Percentiles rank a stretch among this genome's conserved stretches.
Conservation (phyloP, 139 green algal genomes). For the Edaphochlamys debaryana region DNA sequence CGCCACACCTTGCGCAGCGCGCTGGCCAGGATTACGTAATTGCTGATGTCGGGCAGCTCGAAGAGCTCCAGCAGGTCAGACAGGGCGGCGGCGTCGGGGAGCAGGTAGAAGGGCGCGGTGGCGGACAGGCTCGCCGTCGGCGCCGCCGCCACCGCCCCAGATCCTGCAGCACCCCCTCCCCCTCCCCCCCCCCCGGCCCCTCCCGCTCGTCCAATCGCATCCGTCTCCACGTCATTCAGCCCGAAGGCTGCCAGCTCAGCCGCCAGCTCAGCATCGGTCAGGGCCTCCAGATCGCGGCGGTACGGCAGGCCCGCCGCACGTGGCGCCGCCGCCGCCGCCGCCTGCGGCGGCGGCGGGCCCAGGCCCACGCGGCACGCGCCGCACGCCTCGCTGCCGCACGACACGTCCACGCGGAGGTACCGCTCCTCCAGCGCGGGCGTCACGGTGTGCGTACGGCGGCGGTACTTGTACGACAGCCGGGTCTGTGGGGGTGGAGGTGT, state of each 20-base stretch:
- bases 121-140: constrained; percentile 15
- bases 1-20: constrained; percentile 40
- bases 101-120: constrained; percentile 41
- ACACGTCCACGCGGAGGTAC: constrained; percentile 55
- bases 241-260: background rate
- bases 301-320: too few species aligned
- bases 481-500: constrained; percentile 16
- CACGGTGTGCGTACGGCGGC: constrained; percentile 51
- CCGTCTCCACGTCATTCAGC: too few species aligned
- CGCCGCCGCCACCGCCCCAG: background rate
- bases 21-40: constrained; percentile 48
- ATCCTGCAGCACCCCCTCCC: too few species aligned
- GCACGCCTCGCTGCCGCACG: constrained; percentile 46
- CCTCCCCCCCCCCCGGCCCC: too few species aligned
- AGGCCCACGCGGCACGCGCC: constrained; percentile 5
- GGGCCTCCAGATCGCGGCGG: too few species aligned
- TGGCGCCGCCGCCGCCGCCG: background rate
- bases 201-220: background rate
- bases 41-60: constrained; percentile 56
- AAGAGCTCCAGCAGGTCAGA: constrained; percentile 59
- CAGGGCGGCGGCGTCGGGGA: constrained; percentile 58
- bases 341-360: background rate
- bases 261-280: too few species aligned
- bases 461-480: constrained; percentile 52
- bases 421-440: constrained; percentile 42